These are phyloP conservation scores for Akanthomyces lecanii DNA, from an alignment of 2,329 filamentous ascomycete species.

Conservation along the genomic window DNA sequence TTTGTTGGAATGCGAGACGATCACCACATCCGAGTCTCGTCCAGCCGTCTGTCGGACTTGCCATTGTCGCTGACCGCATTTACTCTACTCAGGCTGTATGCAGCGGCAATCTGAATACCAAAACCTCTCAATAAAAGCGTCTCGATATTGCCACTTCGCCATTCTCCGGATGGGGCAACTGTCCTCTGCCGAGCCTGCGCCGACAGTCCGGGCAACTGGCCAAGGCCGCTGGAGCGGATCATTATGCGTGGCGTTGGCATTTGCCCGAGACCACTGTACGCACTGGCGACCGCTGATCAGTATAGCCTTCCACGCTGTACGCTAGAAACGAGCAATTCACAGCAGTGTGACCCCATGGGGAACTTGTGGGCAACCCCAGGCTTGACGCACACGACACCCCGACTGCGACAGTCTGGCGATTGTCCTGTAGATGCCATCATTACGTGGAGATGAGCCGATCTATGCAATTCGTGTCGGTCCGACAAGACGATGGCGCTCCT, in stretches of 20 bases:
- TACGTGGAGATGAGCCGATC: not conserved
- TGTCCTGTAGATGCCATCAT: not conserved
- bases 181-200: not conserved
- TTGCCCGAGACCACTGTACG: not conserved
- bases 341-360: not conserved
- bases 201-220: not conserved
- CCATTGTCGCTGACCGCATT: not conserved
- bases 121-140: too few relatives aligned
- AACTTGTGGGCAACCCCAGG: slow-evolving; percentile 10
- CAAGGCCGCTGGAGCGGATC: not conserved
- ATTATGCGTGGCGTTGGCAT: not conserved
- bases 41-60: too few relatives aligned
- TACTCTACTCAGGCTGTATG: not conserved
- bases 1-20: not conserved
- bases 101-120: not conserved
- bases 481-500: not conserved
- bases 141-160: not conserved
- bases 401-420: not conserved
- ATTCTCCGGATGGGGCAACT: not conserved
- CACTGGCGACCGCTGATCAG: not conserved
- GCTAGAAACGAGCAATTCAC: not conserved
- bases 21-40: not conserved
- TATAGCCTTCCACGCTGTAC: not conserved
- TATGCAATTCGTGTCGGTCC: not conserved
- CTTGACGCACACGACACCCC: not conserved